These are phyloP conservation scores for Pseudocercospora musae DNA, from an alignment of 2,329 filamentous ascomycete genomes.

Conservation along the genomic window DNA sequence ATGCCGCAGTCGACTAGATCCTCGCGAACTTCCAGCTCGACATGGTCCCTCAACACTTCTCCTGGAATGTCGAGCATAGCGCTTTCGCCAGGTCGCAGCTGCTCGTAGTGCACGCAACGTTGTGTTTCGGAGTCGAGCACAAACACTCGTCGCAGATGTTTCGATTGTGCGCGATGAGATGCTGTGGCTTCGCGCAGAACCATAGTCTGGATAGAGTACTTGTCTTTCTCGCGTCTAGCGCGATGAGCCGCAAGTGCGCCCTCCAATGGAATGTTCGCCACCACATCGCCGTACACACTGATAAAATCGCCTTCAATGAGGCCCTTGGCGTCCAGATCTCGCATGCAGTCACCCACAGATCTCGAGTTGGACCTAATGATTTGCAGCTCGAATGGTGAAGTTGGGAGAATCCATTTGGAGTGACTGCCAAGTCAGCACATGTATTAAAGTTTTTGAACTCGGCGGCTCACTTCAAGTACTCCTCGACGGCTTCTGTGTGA, in stretches of 20 bases:
- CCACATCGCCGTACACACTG: constrained; percentile 85
- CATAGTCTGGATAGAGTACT: constrained; percentile 97
- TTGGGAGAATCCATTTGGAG: constrained; percentile 70
- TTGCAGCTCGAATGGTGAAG: constrained; percentile 78
- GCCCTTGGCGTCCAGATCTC: constrained; percentile 82
- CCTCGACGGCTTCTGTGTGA: constrained; percentile 81
- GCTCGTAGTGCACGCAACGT: constrained; percentile 89
- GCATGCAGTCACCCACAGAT: constrained; percentile 89
- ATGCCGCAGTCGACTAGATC: constrained; percentile 93
- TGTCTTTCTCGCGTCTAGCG: constrained; percentile 74
- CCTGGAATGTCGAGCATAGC: constrained; percentile 68
- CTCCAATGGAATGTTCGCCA: constrained; percentile 86
- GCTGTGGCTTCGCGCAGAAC: constrained; percentile 75
- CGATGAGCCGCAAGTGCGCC: constrained; percentile 73
- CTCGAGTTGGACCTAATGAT: constrained; percentile 83
- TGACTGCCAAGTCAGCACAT: constrained; percentile 14
- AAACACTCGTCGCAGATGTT: constrained; percentile 75
- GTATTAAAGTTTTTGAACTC: neutral
- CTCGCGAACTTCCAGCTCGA: constrained; percentile 76
- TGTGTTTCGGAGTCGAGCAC: constrained; percentile 77
- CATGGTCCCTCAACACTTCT: constrained; percentile 68
- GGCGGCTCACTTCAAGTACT: constrained; percentile 65
- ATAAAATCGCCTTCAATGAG: constrained; percentile 89
- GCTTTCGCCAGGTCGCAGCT: constrained; percentile 68
- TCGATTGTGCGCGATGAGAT: constrained; percentile 72